Percentiles rank a stretch among this genome's conserved stretches.
These are phyloP conservation scores for Cardamine chenopodiifolia DNA, from an alignment of 345 rosid genomes.

Conservation along the genomic window DNA sequence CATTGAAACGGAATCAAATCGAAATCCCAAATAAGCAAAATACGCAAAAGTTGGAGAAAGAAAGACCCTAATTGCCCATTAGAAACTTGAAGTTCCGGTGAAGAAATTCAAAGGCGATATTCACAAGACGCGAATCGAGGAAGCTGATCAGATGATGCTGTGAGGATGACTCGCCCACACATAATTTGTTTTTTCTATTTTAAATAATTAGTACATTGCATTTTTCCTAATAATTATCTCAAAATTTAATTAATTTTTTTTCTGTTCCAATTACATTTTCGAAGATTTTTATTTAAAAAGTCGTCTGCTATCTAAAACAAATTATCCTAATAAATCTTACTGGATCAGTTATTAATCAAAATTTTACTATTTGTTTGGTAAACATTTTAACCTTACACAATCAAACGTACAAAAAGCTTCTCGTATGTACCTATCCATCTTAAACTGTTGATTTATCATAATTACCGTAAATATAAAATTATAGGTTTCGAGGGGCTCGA, in stretches of 20 bases:
- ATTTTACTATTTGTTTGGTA: not conserved
- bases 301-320: too few species aligned
- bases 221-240: too few species aligned
- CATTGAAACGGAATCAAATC: conserved; percentile 42
- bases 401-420: conserved; percentile 17
- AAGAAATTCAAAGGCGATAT: not conserved
- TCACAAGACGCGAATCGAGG: conserved; percentile 41
- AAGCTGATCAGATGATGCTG: conserved; percentile 20
- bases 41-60: not conserved
- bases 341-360: not conserved
- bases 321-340: not conserved
- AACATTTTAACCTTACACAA: not conserved
- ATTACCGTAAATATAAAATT: conserved; percentile 20
- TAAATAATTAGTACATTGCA: too few species aligned
- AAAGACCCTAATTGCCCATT: conserved; percentile 14
- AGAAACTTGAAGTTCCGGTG: not conserved
- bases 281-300: not conserved
- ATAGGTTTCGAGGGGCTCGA: conserved; percentile 44
- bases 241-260: too few species aligned
- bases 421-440: not conserved
- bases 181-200: not conserved
- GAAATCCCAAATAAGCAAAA: not conserved
- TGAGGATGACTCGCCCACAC: not conserved
- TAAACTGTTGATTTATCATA: conserved; percentile 21
- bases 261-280: too few species aligned